Percentiles rank a stretch among this genome's conserved stretches.
Evolutionary conservation across 73 alveolate species (phyloP).

Genomic region (Uronychia setigera): DNA sequence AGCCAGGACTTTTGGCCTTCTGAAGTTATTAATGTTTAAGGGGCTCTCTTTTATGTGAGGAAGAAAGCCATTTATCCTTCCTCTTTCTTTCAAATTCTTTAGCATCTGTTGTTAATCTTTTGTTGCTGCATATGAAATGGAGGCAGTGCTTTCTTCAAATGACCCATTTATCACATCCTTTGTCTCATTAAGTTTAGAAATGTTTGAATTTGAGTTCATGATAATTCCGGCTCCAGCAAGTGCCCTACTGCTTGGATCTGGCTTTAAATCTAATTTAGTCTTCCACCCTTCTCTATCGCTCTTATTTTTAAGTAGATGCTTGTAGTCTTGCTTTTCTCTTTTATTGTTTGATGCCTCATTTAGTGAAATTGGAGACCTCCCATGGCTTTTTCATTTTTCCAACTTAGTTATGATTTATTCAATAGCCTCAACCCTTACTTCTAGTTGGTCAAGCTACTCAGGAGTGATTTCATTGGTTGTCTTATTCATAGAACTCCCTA

Average conservation of each 20-base stretch:
- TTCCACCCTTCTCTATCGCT: background rate
- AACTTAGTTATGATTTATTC: background rate
- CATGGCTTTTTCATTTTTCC: background rate
- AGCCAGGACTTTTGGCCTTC: background rate
- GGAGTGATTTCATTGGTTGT: no score
- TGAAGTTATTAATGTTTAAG: background rate
- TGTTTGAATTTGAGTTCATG: no score
- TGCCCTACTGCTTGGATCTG: background rate
- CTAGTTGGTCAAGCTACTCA: no score
- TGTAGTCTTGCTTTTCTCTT: background rate
- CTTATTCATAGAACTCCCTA: no score
- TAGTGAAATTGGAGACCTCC: background rate
- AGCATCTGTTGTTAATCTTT: background rate
- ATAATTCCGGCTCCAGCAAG: background rate
- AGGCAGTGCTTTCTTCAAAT: background rate
- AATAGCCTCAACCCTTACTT: background rate
- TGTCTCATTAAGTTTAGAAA: no score
- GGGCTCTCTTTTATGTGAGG: background rate
- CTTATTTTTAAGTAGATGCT: no score
- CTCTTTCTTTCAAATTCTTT: background rate
- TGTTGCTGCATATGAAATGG: background rate
- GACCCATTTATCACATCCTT: background rate
- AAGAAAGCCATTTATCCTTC: background rate
- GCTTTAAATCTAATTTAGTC: background rate
- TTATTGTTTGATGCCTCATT: background rate